phyloP scores from a whole-genome alignment of 306 rosid genomes.

The Parietaria judaica region DNA sequence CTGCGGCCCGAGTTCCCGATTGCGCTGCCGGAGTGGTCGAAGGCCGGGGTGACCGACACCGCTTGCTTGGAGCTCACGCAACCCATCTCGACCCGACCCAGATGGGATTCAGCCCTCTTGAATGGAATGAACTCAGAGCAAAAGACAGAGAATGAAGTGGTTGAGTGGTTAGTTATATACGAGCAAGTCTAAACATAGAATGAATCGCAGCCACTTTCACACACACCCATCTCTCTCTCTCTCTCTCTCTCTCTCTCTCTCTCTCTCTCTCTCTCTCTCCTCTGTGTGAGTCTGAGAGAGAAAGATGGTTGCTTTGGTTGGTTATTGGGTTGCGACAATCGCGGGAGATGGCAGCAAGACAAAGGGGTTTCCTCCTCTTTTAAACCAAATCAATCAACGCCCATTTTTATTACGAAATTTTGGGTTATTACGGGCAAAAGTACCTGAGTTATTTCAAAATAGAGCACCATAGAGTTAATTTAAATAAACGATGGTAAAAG shows the following conservation, averaged over 20 bases:
- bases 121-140: no score
- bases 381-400: no score
- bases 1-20: slow-evolving; percentile 47
- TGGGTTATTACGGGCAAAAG: no score
- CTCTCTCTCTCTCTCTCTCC: slow-evolving; percentile 3
- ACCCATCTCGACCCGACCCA: slow-evolving; percentile 51
- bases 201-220: background rate
- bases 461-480: no score
- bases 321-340: slow-evolving; percentile 37
- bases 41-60: slow-evolving; percentile 88
- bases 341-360: slow-evolving; percentile 50
- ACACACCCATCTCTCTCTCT: no score
- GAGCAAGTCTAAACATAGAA: slow-evolving; percentile 14
- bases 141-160: background rate
- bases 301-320: background rate
- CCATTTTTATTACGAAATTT: slow-evolving; percentile 35
- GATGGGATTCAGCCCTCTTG: no score
- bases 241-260: slow-evolving; percentile 10
- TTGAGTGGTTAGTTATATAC: slow-evolving; percentile 14
- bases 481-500: no score
- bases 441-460: no score
- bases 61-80: slow-evolving; percentile 84
- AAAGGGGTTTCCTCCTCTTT: slow-evolving; percentile 10
- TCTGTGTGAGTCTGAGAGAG: no score
- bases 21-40: slow-evolving; percentile 51